Evolutionary conservation across 768 basidiomycete species (phyloP).

Genomic region (Suillus subalutaceus): DNA sequence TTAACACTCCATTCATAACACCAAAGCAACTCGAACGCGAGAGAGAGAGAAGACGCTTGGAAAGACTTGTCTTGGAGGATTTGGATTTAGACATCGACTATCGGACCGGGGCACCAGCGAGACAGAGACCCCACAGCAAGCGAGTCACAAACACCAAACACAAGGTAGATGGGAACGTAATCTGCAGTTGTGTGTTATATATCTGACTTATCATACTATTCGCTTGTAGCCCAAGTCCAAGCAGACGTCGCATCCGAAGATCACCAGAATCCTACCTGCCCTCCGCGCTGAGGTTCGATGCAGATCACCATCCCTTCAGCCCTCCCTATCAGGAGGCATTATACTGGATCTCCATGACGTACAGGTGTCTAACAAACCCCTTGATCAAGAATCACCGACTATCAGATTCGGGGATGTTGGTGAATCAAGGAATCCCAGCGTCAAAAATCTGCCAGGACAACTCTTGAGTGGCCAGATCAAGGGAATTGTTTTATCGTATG

Average conservation of each 20-base stretch:
- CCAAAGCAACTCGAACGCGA: constrained; percentile 30
- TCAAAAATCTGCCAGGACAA: constrained; percentile 12
- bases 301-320: constrained; percentile 52
- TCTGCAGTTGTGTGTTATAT: not conserved
- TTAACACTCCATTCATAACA: constrained; percentile 28
- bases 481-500: constrained; percentile 54
- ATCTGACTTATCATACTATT: constrained; percentile 3
- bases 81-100: constrained; percentile 57
- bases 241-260: not conserved
- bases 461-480: constrained; percentile 45
- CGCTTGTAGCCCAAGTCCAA: constrained; percentile 3
- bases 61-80: constrained; percentile 60
- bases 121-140: constrained; percentile 14
- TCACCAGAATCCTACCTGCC: constrained; percentile 8
- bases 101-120: constrained; percentile 20
- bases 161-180: constrained; percentile 20
- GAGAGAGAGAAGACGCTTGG: constrained; percentile 44
- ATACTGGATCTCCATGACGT: constrained; percentile 65
- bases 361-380: constrained; percentile 36
- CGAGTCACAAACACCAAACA: constrained; percentile 8
- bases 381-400: constrained; percentile 20
- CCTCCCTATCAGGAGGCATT: constrained; percentile 67
- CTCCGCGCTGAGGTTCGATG: constrained; percentile 71
- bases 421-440: constrained; percentile 6
- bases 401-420: constrained; percentile 33